A percentile compares a stretch with the other conserved stretches of the same genome.
These are phyloP conservation scores for Glycine tomentella DNA, from an alignment of 306 rosid genomes.

Conservation along the genomic window DNA sequence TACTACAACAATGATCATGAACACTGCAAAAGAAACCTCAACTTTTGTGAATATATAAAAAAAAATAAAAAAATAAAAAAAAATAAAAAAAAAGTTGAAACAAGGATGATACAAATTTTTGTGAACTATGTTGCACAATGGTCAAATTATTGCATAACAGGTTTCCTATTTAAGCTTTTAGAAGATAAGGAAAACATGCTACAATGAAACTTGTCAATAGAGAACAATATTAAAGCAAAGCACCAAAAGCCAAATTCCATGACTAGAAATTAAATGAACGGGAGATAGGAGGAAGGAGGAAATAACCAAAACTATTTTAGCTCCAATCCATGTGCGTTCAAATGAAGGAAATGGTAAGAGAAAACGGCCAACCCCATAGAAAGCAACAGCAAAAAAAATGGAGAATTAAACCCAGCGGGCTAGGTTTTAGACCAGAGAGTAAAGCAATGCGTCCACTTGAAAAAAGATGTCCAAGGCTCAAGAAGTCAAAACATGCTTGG, in stretches of 20 bases:
- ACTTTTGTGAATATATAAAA: neutral
- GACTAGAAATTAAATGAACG: neutral
- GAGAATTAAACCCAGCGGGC: conserved; percentile 64
- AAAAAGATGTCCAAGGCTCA: conserved; percentile 57
- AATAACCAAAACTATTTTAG: no score
- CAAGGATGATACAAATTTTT: neutral
- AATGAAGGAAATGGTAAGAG: no score
- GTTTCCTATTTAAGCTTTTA: neutral
- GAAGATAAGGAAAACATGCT: neutral
- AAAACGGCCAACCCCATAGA: conserved; percentile 50
- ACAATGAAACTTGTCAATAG: neutral
- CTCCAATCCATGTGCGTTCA: no score
- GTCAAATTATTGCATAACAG: neutral
- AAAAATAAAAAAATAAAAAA: no score
- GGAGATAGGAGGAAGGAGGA: neutral
- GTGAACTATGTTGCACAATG: neutral
- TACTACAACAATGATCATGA: no score
- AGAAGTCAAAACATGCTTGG: conserved; percentile 64
- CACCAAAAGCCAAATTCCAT: neutral
- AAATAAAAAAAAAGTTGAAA: neutral
- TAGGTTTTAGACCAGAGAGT: conserved; percentile 70
- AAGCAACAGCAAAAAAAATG: conserved; percentile 74
- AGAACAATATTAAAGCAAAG: neutral
- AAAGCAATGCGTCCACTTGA: conserved; percentile 62
- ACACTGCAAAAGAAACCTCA: neutral